Evolutionary conservation across 2,329 filamentous ascomycete genomes (phyloP), one percentile per base, ranked within the genome.

Genomic region (Cadophora sp.): DNA sequence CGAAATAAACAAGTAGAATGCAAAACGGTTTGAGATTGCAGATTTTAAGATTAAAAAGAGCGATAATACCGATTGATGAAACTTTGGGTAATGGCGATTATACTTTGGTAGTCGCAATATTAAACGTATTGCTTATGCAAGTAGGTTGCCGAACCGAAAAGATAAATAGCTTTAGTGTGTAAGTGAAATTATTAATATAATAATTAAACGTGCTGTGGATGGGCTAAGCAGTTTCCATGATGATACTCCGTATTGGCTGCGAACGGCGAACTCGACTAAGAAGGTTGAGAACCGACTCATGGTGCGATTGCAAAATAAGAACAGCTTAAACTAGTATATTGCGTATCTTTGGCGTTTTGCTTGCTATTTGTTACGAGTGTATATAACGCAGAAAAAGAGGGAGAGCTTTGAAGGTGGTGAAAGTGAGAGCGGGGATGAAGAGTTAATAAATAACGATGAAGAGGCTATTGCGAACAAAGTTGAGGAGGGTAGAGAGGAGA

Each of bases 1-100:
- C 41, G 41, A 45, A 45, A n/a, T 45, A 45, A 16, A 45, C 41
- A 16, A 45, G 41, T 16, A 16, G 41, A 16, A 45, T 16, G 14
- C 41, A 45, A 45, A 45, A 45, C 41, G 41, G 41, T 45, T 45
- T 45, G 41, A 45, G 41, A 45, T 45, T 45, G 41, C 41, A 45
- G 41, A 45, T 45, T 45, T 16, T 45, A 45, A 45, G 41, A 45
- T 16, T 45, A 16, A 45, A 45, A 45, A 45, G 41, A 45, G 41
- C 16, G 41, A 45, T 16, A 45, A 45, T 45, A 45, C 41, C 41
- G 41, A 7, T 45, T 45, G 18, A 16, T 45, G 18, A 16, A 45
- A 45, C 41, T 45, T 45, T 45, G 18, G 16, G 41, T 16, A 45
- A 45, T 45, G 7, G 41, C 41, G 41, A 45, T 16, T 16, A 16